Conservation (phyloP, 768 basidiomycete genomes). For the Pleurotus giganteus region DNA sequence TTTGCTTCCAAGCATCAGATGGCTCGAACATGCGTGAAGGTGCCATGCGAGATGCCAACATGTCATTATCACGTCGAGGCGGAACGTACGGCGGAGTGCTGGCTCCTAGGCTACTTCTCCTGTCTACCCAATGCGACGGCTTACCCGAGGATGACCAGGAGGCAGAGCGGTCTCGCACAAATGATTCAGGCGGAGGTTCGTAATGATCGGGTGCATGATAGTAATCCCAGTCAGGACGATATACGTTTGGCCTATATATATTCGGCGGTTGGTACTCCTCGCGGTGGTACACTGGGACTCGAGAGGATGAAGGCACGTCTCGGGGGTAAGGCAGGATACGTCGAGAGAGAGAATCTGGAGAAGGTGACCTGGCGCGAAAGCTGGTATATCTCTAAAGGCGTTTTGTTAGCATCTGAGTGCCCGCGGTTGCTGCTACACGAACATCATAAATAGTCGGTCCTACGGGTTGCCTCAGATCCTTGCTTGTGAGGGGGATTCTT, state of each 20-base stretch:
- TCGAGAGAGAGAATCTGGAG: constrained; percentile 5
- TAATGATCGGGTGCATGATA: constrained; percentile 7
- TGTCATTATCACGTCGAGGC: neutral
- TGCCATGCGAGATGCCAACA: constrained; percentile 11
- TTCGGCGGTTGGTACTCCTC: neutral
- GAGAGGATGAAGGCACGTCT: constrained; percentile 51
- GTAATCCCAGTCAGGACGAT: constrained; percentile 3
- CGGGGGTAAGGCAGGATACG: constrained; percentile 2
- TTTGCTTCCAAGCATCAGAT: constrained; percentile 68
- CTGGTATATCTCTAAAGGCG: neutral
- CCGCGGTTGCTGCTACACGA: neutral
- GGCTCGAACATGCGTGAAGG: constrained; percentile 66
- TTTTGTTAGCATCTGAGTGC: neutral
- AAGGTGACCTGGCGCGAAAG: constrained; percentile 6
- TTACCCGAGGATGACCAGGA: constrained; percentile 6
- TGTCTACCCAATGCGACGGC: neutral
- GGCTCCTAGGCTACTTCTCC: constrained; percentile 1
- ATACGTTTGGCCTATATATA: constrained; percentile 1
- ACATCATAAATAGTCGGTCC: constrained; percentile 1
- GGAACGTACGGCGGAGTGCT: neutral
- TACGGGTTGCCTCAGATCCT: neutral
- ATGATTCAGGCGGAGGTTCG: neutral
- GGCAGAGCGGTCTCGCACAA: constrained; percentile 4
- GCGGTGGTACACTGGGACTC: constrained; percentile 10
- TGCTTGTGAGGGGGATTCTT: neutral